Evolutionary conservation across 148 eudicot genomes (phyloP).

Genomic region (Gaultheria prostrata): DNA sequence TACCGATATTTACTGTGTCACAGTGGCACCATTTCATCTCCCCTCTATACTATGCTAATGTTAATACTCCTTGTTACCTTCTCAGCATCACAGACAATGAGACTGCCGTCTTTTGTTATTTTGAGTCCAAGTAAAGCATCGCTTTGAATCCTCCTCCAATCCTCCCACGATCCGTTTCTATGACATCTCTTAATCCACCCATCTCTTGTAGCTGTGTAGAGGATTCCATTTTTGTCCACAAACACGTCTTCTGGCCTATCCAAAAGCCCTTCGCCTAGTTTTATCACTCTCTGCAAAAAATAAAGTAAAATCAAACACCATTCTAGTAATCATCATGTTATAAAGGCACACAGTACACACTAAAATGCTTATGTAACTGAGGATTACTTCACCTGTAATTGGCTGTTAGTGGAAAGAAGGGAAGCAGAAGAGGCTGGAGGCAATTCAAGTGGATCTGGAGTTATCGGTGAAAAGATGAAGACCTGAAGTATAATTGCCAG

Average conservation of each 20-base stretch:
- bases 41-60: neutral
- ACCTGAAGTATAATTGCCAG: slow-evolving; percentile 47
- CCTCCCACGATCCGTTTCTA: slow-evolving; percentile 58
- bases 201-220: slow-evolving; percentile 83
- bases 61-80: slow-evolving; percentile 28
- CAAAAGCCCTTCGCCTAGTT: slow-evolving; percentile 71
- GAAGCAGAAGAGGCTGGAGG: slow-evolving; percentile 33
- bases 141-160: slow-evolving; percentile 51
- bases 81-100: slow-evolving; percentile 57
- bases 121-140: slow-evolving; percentile 59
- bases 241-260: slow-evolving; percentile 65
- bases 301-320: neutral
- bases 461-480: slow-evolving; percentile 54
- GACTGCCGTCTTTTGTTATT: slow-evolving; percentile 35
- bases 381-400: slow-evolving; percentile 42
- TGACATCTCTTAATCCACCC: slow-evolving; percentile 77
- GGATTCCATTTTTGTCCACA: slow-evolving; percentile 54
- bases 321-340: neutral
- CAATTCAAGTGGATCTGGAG: slow-evolving; percentile 45
- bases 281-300: slow-evolving; percentile 41
- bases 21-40: neutral
- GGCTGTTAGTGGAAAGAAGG: slow-evolving; percentile 36
- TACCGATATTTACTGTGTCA: neutral
- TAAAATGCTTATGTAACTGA: neutral
- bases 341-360: neutral